Evolutionary conservation across 139 green algal genomes (phyloP), one percentile per base, ranked within the genome.

Genomic region (Auxenochlorella pyrenoidosa): DNA sequence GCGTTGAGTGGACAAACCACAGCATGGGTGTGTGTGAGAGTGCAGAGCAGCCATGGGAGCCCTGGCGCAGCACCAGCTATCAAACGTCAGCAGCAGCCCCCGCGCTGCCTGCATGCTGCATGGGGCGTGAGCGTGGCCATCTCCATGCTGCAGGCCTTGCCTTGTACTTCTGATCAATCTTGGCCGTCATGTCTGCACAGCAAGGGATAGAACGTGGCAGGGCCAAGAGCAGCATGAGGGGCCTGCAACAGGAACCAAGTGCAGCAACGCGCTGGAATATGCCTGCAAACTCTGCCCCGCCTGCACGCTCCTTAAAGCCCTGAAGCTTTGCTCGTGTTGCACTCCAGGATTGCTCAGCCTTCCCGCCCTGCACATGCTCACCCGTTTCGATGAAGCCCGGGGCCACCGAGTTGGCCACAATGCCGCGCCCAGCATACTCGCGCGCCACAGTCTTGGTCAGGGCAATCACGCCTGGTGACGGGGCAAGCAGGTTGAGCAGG

Each of bases 351-450:
- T 1, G 26, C 63, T 3, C 8, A 28, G 63, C 63, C 28, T 71
- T 2, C 24, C 13, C 59, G 1, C 28, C 28, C n/a, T 32, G 24
- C 22, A 0, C 4, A 10, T 0, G 18, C 65, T 36, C 47, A 82
- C 78, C 86, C 0, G 94, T 97, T 1, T 92, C 94, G 79, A 98
- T 98, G 90, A 98, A 98, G 68, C 96, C 96, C 18, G 96, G 96
- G 1, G 95, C 95, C 22, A 98, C 88, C 16, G 95, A 92, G 92
- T 98, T 98, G 88, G 72, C 89, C 19, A 94, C 97, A 88, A 98
- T 97, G 86, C 84, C 86, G 85, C 96, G 92, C 19, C 70, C 54
- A 2, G 95, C 91, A 85, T 91, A 98, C 92, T 98, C 96, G 40
- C 95, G 89, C 5, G 96, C 96, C 10, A 94, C 91, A 16, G 93